phyloP scores from a whole-genome alignment of 306 rosid species.

The Ormosia semicastrata region DNA sequence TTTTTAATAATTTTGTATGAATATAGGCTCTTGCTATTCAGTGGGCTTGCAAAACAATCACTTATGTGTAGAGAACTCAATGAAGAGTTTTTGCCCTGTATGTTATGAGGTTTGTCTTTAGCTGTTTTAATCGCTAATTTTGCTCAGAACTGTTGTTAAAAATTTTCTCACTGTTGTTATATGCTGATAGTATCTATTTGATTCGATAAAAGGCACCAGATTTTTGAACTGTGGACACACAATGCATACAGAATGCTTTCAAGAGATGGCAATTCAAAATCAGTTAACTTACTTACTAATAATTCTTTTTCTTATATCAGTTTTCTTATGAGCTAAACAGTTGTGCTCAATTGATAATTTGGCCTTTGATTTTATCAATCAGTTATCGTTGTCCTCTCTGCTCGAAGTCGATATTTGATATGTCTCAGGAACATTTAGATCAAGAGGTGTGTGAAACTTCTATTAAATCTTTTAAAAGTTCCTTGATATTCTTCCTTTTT shows the following conservation, averaged over 20 bases:
- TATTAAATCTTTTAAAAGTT: not conserved
- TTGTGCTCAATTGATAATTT: constrained; percentile 1
- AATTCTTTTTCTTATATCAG: not conserved
- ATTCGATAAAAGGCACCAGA: constrained; percentile 50
- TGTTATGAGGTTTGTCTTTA: constrained; percentile 69
- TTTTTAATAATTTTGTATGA: constrained; percentile 2
- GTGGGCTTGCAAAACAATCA: constrained; percentile 51
- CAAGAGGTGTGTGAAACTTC: constrained; percentile 43
- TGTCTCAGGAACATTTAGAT: constrained; percentile 42
- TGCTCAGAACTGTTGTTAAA: not conserved
- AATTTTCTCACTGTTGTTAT: constrained; percentile 32
- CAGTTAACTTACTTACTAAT: constrained; percentile 40
- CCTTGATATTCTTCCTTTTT: constrained; percentile 6
- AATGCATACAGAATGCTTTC: constrained; percentile 64
- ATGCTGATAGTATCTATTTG: constrained; percentile 67
- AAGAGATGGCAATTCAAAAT: constrained; percentile 43
- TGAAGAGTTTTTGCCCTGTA: constrained; percentile 73
- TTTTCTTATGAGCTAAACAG: not conserved
- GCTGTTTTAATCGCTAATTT: constrained; percentile 8
- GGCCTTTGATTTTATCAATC: constrained; percentile 24
- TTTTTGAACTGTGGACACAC: constrained; percentile 79
- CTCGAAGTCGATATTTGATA: constrained; percentile 51
- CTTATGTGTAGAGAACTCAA: constrained; percentile 69
- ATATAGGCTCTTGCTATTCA: constrained; percentile 63
- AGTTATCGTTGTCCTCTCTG: constrained; percentile 80